phyloP scores from a whole-genome alignment of 441 rosid species.

The Croton laevigatus region DNA sequence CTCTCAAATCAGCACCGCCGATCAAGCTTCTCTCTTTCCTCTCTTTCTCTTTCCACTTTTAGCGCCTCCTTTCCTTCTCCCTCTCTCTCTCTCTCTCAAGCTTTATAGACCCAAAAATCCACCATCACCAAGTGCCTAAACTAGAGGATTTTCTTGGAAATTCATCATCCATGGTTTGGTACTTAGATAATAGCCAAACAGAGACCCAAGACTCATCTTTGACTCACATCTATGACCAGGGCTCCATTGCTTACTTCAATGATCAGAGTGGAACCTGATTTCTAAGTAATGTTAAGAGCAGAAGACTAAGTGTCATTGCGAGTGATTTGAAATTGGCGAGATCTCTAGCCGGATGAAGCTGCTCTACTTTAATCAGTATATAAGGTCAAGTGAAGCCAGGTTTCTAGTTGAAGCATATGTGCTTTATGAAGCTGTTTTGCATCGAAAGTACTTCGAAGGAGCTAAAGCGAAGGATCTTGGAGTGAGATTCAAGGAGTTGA shows the following conservation, averaged over 20 bases:
- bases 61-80: too few relatives aligned
- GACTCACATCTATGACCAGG: conserved; percentile 69
- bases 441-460: conserved; percentile 67
- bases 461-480: conserved; percentile 49
- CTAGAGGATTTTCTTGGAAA: conserved; percentile 92
- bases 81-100: too few relatives aligned
- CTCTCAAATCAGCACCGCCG: too few relatives aligned
- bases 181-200: conserved; percentile 66
- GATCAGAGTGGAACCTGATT: too few relatives aligned
- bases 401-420: conserved; percentile 81
- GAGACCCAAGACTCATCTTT: conserved; percentile 84
- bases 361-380: conserved; percentile 87
- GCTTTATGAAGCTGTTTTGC: conserved; percentile 83
- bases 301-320: too few relatives aligned
- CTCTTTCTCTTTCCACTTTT: too few relatives aligned
- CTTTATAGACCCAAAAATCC: conserved; percentile 43
- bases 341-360: conserved; percentile 98
- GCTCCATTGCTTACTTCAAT: conserved; percentile 45
- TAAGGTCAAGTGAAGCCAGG: conserved; percentile 83
- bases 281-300: too few relatives aligned
- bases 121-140: conserved; percentile 55
- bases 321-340: conserved; percentile 98
- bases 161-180: conserved; percentile 57
- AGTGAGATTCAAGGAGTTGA: conserved; percentile 75
- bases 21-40: too few relatives aligned